phyloP scores from a whole-genome alignment of 495 filamentous ascomycete genomes.

The Trichoderma gamsii region DNA sequence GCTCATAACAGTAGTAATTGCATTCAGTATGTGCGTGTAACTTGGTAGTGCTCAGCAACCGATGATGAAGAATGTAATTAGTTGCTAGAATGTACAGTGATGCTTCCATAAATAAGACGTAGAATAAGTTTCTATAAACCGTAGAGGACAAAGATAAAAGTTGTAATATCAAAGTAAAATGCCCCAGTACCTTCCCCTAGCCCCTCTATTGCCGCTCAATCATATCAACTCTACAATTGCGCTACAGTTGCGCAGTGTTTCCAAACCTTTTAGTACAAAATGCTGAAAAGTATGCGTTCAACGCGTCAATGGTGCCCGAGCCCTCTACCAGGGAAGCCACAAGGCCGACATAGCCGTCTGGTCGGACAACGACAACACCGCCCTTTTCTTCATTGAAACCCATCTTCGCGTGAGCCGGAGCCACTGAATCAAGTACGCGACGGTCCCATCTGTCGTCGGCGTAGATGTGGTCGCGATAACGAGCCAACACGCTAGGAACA shows the following conservation, averaged over 20 bases:
- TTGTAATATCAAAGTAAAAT: too few species aligned
- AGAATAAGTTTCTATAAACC: too few species aligned
- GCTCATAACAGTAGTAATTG: too few species aligned
- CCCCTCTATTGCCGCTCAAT: too few species aligned
- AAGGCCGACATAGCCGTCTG: conserved; percentile 80
- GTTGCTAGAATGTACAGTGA: too few species aligned
- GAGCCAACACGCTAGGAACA: conserved; percentile 60
- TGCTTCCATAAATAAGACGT: too few species aligned
- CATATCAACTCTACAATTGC: not conserved
- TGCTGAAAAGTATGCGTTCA: conserved; percentile 74
- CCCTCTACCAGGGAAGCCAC: conserved; percentile 68
- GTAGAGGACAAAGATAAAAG: not conserved
- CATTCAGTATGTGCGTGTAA: too few species aligned
- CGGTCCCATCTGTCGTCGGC: conserved; percentile 77
- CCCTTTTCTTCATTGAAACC: conserved; percentile 68
- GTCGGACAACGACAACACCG: conserved; percentile 73
- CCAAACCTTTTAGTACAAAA: conserved; percentile 49
- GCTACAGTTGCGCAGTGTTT: conserved; percentile 9
- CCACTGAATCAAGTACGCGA: conserved; percentile 59
- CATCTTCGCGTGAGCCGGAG: conserved; percentile 80
- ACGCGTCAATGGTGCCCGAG: conserved; percentile 68
- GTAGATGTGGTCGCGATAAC: conserved; percentile 79
- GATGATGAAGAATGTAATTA: too few species aligned
- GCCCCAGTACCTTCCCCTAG: too few species aligned
- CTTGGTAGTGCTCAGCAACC: too few species aligned